Conservation (phyloP, 805 yeast genomes). For the Cyberlindnera nakhonratchasimensis region DNA sequence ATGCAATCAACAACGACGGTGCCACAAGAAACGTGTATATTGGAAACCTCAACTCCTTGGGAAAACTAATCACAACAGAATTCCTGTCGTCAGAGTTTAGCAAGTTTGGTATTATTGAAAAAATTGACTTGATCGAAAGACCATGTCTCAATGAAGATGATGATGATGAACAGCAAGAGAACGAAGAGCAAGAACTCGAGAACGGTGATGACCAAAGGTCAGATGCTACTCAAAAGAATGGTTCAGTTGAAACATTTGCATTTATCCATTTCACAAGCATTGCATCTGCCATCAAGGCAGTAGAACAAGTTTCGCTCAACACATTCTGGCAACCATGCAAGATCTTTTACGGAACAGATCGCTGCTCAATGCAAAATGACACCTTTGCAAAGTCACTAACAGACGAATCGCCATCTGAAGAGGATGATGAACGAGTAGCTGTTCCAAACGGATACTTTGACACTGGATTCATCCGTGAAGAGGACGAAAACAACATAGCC, state of each 20-base stretch:
- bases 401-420: constrained; percentile 16
- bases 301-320: constrained; percentile 65
- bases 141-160: constrained; percentile 38
- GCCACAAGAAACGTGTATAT: constrained; percentile 93
- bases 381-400: constrained; percentile 14
- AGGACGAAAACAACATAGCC: constrained; percentile 5
- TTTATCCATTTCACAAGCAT: constrained; percentile 87
- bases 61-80: constrained; percentile 36
- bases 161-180: constrained; percentile 33
- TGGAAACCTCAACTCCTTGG: constrained; percentile 61
- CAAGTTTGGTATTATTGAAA: constrained; percentile 58
- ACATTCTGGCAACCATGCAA: constrained; percentile 70
- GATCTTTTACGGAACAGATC: constrained; percentile 87
- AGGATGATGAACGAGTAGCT: constrained; percentile 5
- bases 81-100: constrained; percentile 48
- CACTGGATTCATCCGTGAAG: constrained; percentile 34
- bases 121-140: constrained; percentile 47
- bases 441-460: constrained; percentile 44
- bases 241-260: constrained; percentile 51
- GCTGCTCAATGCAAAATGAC: constrained; percentile 55
- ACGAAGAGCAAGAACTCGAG: constrained; percentile 32
- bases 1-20: constrained; percentile 68
- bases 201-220: background rate
- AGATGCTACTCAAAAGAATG: background rate
- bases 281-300: constrained; percentile 80